Conservation (phyloP, 2,329 filamentous ascomycete genomes). For the Neonectria faginata region DNA sequence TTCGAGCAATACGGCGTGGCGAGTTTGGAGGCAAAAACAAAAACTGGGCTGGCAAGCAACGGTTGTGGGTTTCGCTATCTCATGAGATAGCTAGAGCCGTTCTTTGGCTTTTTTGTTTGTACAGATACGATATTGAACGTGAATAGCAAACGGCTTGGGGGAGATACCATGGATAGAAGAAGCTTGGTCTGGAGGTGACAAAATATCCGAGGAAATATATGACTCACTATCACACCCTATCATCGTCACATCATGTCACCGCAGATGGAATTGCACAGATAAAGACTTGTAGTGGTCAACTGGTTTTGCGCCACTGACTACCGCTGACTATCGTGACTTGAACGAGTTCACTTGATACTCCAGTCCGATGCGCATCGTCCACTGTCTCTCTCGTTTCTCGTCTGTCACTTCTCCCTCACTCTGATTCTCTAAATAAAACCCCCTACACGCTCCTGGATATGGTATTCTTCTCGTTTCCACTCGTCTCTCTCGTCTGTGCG, state of each 20-base stretch:
- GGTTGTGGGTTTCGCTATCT: background rate
- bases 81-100: background rate
- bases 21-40: constrained; percentile 7
- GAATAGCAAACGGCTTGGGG: constrained; percentile 11
- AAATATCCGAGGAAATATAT: background rate
- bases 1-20: constrained; percentile 17
- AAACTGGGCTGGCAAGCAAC: constrained; percentile 12
- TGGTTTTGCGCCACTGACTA: constrained; percentile 33
- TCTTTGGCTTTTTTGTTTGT: constrained; percentile 7
- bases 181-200: background rate
- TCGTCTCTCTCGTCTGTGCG: constrained; percentile 19
- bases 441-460: constrained; percentile 47
- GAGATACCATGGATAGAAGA: constrained; percentile 17
- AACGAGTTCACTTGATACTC: constrained; percentile 52
- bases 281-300: constrained; percentile 26
- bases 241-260: background rate
- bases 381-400: constrained; percentile 32
- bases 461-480: constrained; percentile 34
- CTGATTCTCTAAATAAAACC: constrained; percentile 36
- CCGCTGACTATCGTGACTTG: constrained; percentile 31
- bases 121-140: constrained; percentile 15
- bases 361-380: constrained; percentile 38
- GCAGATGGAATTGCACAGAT: background rate
- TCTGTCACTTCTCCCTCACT: constrained; percentile 31
- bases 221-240: background rate